phyloP scores from a whole-genome alignment of 345 rosid genomes.

The Erucastrum elatum region DNA sequence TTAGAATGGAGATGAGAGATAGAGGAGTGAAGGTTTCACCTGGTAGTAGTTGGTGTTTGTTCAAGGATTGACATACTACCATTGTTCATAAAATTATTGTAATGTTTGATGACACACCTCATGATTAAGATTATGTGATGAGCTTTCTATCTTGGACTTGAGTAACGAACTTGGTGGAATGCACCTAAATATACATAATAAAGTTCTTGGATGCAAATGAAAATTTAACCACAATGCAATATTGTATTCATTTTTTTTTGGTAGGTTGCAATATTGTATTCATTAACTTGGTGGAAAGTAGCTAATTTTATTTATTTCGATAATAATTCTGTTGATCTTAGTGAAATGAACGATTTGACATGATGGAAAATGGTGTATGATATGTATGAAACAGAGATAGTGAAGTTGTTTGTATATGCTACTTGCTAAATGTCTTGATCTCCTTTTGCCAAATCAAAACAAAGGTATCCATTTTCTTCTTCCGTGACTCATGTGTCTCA shows the following conservation, averaged over 20 bases:
- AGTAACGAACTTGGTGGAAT: background rate
- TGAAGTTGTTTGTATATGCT: background rate
- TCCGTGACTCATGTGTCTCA: background rate
- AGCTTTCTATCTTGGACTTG: background rate
- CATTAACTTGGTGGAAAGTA: background rate
- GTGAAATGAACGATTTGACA: background rate
- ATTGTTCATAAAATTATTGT: constrained; percentile 4
- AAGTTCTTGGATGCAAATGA: background rate
- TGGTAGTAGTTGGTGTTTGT: constrained; percentile 57
- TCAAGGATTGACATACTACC: constrained; percentile 35
- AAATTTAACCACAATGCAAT: background rate
- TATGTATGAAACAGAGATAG: background rate
- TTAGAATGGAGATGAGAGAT: constrained; percentile 56
- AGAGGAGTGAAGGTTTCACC: constrained; percentile 53
- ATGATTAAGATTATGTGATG: background rate
- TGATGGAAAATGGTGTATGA: background rate
- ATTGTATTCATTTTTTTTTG: background rate
- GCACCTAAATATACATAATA: background rate
- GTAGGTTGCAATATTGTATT: background rate
- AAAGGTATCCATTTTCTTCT: constrained; percentile 11
- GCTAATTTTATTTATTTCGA: too few relatives aligned
- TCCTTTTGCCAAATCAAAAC: background rate
- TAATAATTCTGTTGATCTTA: background rate
- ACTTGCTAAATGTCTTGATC: background rate
- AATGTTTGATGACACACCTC: background rate